phyloP scores from a whole-genome alignment of 2,329 filamentous ascomycete genomes.

The Pseudogymnoascus sp. region DNA sequence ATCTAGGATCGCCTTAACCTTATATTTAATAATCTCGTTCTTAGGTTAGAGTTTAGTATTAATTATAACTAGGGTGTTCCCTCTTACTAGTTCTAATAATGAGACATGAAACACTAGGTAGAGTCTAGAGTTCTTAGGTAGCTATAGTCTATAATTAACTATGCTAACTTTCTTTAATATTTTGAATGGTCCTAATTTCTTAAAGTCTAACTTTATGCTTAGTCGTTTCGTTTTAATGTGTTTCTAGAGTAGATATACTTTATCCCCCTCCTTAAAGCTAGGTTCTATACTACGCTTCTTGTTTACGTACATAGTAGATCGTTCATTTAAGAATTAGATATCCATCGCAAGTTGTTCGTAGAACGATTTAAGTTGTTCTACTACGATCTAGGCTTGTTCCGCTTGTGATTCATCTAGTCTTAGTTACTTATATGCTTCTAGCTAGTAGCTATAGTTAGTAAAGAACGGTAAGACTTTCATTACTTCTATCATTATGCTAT shows the following conservation, averaged over 20 bases:
- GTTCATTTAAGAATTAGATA: background rate
- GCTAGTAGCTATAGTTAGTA: slow-evolving; percentile 8
- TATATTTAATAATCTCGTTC: background rate
- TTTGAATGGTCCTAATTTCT: background rate
- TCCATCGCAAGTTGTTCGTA: background rate
- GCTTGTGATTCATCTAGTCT: background rate
- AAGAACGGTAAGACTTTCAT: background rate
- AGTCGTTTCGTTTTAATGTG: background rate
- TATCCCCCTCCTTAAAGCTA: background rate
- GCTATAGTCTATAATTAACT: background rate
- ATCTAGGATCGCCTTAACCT: background rate
- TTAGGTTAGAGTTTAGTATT: background rate
- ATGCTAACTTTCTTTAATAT: background rate
- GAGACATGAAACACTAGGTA: background rate
- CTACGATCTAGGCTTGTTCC: background rate
- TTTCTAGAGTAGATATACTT: background rate
- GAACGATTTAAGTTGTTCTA: too few species aligned
- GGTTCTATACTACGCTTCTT: background rate
- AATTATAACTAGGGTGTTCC: background rate
- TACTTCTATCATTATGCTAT: background rate
- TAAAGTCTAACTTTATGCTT: background rate
- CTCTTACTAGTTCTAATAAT: background rate
- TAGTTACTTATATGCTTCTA: background rate
- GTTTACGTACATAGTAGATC: background rate
- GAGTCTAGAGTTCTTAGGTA: background rate